Conservation (phyloP, 768 basidiomycete genomes). For the Leucocoprinus sp. region DNA sequence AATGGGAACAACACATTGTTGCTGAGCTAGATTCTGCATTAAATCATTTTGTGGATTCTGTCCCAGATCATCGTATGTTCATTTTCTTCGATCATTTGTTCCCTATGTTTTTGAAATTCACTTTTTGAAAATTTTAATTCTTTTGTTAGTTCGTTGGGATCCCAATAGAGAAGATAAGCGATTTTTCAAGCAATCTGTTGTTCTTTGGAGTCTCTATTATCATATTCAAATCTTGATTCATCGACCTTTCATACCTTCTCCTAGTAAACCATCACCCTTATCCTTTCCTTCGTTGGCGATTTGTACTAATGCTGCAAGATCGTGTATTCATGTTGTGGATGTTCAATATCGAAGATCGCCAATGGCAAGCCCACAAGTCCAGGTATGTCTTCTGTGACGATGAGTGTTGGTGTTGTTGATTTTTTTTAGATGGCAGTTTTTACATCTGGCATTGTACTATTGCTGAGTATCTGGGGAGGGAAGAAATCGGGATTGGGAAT, state of each 20-base stretch:
- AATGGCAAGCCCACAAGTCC: constrained; percentile 24
- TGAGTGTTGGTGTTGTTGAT: not conserved
- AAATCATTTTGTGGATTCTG: constrained; percentile 62
- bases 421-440: constrained; percentile 27
- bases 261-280: constrained; percentile 35
- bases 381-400: constrained; percentile 18
- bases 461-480: constrained; percentile 63
- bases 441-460: constrained; percentile 46
- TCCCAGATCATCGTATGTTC: constrained; percentile 50
- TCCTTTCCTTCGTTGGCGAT: constrained; percentile 66
- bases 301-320: constrained; percentile 74
- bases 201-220: constrained; percentile 42
- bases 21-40: constrained; percentile 65
- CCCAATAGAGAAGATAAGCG: constrained; percentile 33
- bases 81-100: not conserved
- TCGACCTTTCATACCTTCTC: constrained; percentile 67
- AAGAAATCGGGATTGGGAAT: constrained; percentile 39
- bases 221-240: constrained; percentile 68
- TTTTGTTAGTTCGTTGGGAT: constrained; percentile 50
- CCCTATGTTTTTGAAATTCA: no score
- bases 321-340: constrained; percentile 74
- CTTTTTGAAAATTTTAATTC: no score
- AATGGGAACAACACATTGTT: constrained; percentile 66
- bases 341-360: constrained; percentile 33
- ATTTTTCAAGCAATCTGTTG: constrained; percentile 56